Evolutionary conservation across 768 basidiomycete species (phyloP), one percentile per base, ranked within the genome.

Genomic region (Kwoniella sp.): DNA sequence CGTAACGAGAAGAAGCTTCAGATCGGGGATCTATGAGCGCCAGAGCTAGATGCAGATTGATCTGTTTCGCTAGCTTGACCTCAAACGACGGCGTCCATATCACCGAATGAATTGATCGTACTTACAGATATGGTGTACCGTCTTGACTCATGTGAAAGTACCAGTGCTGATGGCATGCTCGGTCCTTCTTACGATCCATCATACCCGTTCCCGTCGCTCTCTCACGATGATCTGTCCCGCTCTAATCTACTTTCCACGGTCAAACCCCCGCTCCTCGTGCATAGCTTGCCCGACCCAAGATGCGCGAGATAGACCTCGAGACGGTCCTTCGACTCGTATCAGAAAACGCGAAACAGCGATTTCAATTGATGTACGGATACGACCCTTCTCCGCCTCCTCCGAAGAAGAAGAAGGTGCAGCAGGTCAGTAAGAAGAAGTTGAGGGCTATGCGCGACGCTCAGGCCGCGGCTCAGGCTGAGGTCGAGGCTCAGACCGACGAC

Each of bases 221-320:
- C n/a, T n/a, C n/a, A n/a, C n/a, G n/a, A n/a, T n/a, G n/a, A n/a
- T n/a, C n/a, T n/a, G n/a, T n/a, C n/a, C n/a, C n/a, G n/a, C n/a
- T 41, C 11, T 41, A 23, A 52, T 20, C 54, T 12, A 48, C 20
- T 17, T 17, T 1, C 26, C 11, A 20, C 45, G 30, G 47, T 20
- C 38, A 41, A 20, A 20, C 38, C 38, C 38, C n/a, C n/a, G 13
- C 13, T 37, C 13, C 34, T 37, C 34, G 34, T 48, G 47, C 26
- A 15, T 26, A 93, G 92, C 82, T 94, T 34, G 84, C 85, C 47
- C 84, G 89, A 62, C 88, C 88, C 0, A 90, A 88, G 71, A 78
- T 95, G 53, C 85, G 86, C 58, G 83, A 83, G 2, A 73, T 92
- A 41, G 86, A 88, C 34, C 37, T 80, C n/a, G 64, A 70, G 2